A percentile compares a stretch with the other conserved stretches of the same genome.
Conservation (phyloP, 805 yeast species). For the Dipodascopsis uninucleata region DNA sequence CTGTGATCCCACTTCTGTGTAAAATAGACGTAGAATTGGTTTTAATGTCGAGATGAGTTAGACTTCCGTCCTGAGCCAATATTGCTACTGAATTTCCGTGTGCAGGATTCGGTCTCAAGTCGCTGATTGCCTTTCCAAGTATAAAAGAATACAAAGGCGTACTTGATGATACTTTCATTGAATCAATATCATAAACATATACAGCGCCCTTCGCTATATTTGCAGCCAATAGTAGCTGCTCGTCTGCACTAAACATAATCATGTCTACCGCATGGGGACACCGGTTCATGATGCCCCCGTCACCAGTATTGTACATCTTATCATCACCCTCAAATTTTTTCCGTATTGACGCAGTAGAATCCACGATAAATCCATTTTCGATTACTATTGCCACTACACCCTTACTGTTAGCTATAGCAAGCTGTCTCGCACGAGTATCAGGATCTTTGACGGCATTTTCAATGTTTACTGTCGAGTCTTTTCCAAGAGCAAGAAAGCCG, state of each 20-base stretch:
- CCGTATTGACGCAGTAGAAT: slow-evolving; percentile 27
- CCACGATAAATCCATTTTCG: slow-evolving; percentile 23
- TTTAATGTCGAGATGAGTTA: no score
- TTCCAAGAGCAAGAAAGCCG: slow-evolving; percentile 22
- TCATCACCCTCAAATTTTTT: slow-evolving; percentile 10
- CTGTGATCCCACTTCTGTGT: background rate
- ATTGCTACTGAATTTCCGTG: slow-evolving; percentile 20
- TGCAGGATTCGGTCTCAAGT: slow-evolving; percentile 23
- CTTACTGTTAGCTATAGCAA: slow-evolving; percentile 30
- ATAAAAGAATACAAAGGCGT: no score
- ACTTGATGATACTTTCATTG: no score
- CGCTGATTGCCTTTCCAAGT: no score
- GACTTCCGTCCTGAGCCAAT: no score
- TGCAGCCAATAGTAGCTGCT: slow-evolving; percentile 25
- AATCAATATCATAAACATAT: no score
- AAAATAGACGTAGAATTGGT: no score
- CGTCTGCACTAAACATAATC: slow-evolving; percentile 31
- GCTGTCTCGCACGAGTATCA: slow-evolving; percentile 14
- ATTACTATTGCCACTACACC: slow-evolving; percentile 31
- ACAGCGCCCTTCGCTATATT: no score
- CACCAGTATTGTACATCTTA: slow-evolving; percentile 5
- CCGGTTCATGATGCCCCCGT: slow-evolving; percentile 8
- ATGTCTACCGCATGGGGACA: slow-evolving; percentile 14
- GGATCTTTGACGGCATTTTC: slow-evolving; percentile 17
- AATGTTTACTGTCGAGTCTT: slow-evolving; percentile 17